phyloP scores from a whole-genome alignment of 1,284 basidiomycete genomes.

The Pisolithus thermaeus region DNA sequence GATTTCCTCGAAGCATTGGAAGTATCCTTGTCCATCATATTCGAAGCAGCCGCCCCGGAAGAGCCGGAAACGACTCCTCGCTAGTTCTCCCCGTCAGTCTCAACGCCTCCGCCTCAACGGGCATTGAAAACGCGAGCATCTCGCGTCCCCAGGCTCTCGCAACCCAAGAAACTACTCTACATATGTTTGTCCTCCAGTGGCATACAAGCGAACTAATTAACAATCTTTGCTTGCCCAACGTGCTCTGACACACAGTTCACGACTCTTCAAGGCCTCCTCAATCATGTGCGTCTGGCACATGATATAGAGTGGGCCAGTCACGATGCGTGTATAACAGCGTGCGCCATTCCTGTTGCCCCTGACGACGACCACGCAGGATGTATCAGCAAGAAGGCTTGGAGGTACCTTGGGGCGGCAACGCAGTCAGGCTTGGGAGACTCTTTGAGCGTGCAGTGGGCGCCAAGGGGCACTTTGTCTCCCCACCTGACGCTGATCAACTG shows the following conservation, averaged over 20 bases:
- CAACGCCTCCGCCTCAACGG: slow-evolving; percentile 17
- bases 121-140: slow-evolving; percentile 31
- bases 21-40: slow-evolving; percentile 44
- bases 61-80: slow-evolving; percentile 20
- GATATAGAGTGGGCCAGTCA: slow-evolving; percentile 60
- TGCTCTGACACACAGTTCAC: slow-evolving; percentile 61
- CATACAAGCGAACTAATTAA: slow-evolving; percentile 31
- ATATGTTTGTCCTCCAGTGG: slow-evolving; percentile 31
- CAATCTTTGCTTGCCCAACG: slow-evolving; percentile 52
- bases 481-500: slow-evolving; percentile 3
- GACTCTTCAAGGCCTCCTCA: slow-evolving; percentile 70
- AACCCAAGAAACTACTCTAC: slow-evolving; percentile 41
- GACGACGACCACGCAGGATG: slow-evolving; percentile 39
- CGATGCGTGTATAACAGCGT: too few species aligned
- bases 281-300: slow-evolving; percentile 67
- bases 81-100: slow-evolving; percentile 14
- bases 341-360: slow-evolving; percentile 39
- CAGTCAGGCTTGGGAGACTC: slow-evolving; percentile 51
- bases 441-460: slow-evolving; percentile 67
- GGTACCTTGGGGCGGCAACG: slow-evolving; percentile 37
- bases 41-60: slow-evolving; percentile 32
- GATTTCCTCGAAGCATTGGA: slow-evolving; percentile 55
- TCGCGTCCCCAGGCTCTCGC: slow-evolving; percentile 27
- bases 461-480: slow-evolving; percentile 14
- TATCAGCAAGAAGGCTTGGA: slow-evolving; percentile 53